A percentile compares a stretch with the other conserved stretches of the same genome.
Evolutionary conservation across 768 basidiomycete species (phyloP).

Genomic region (Mycena polygramma): DNA sequence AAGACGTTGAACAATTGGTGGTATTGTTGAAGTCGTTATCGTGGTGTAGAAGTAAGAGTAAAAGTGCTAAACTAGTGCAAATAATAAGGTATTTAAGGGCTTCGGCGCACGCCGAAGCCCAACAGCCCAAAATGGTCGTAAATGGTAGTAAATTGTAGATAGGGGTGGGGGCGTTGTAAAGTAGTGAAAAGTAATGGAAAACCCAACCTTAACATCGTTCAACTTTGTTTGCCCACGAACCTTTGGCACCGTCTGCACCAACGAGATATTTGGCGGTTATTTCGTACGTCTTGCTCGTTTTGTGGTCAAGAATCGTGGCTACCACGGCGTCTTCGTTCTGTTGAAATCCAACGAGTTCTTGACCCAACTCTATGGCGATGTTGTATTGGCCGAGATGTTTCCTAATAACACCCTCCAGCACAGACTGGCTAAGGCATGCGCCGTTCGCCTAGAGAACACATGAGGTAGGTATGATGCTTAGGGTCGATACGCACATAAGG

Average conservation of each 20-base stretch:
- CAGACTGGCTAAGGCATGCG: slow-evolving; percentile 35
- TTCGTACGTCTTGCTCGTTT: not conserved
- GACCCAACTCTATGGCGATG: not conserved
- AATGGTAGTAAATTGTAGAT: no score
- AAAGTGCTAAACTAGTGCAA: no score
- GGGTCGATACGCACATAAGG: slow-evolving; percentile 31
- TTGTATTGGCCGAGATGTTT: slow-evolving; percentile 23
- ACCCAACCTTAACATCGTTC: no score
- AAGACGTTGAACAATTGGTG: no score
- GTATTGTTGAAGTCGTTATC: no score
- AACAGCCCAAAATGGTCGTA: no score
- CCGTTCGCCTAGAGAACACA: slow-evolving; percentile 34
- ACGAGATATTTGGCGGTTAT: slow-evolving; percentile 26
- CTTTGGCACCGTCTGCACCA: slow-evolving; percentile 40
- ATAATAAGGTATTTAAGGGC: no score
- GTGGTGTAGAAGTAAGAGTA: no score
- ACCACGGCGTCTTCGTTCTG: not conserved
- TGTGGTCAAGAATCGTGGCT: not conserved
- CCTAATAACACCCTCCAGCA: slow-evolving; percentile 38
- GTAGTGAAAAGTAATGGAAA: no score
- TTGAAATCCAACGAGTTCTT: not conserved
- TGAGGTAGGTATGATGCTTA: no score
- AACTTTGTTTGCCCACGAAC: slow-evolving; percentile 10
- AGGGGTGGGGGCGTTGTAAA: no score
- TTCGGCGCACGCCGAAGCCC: no score